Percentiles rank a stretch among this genome's conserved stretches.
Evolutionary conservation across 1,139 yeast species (phyloP).

Genomic region (Hansenula sp.): DNA sequence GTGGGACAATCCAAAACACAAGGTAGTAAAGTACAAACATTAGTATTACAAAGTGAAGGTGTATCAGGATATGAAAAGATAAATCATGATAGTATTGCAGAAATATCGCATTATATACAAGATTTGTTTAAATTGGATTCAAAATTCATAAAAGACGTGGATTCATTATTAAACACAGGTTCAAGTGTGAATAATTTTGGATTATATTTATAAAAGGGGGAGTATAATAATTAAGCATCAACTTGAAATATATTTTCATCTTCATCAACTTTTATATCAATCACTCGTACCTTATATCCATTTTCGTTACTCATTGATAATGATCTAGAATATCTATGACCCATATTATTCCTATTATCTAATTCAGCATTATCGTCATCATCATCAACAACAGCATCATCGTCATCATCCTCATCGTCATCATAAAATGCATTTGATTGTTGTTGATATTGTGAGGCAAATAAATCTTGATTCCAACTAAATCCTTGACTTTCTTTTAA

Average conservation of each 20-base stretch:
- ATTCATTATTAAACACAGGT: constrained; percentile 1
- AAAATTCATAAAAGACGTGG: constrained; percentile 1
- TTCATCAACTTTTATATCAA: constrained; percentile 47
- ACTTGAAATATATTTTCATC: constrained; percentile 11
- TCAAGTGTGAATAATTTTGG: constrained; percentile 21
- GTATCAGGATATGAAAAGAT: constrained; percentile 51
- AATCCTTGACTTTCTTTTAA: constrained; percentile 70
- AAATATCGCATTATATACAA: constrained; percentile 15
- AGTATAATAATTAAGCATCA: background rate
- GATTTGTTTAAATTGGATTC: constrained; percentile 12
- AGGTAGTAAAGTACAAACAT: constrained; percentile 3
- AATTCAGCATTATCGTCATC: background rate
- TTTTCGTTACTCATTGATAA: constrained; percentile 14
- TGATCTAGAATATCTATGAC: constrained; percentile 2
- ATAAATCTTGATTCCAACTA: constrained; percentile 67
- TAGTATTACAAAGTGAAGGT: constrained; percentile 51
- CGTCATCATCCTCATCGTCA: constrained; percentile 11
- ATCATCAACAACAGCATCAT: constrained; percentile 10
- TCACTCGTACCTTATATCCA: constrained; percentile 42
- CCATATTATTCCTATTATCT: background rate
- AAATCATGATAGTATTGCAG: constrained; percentile 20
- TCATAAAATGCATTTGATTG: constrained; percentile 42
- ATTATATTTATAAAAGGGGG: constrained; percentile 13
- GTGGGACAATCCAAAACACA: constrained; percentile 24
- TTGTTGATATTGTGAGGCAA: constrained; percentile 65